These are phyloP conservation scores for Caloboletus inedulis DNA, from an alignment of 1,284 basidiomycete genomes.

Conservation along the genomic window DNA sequence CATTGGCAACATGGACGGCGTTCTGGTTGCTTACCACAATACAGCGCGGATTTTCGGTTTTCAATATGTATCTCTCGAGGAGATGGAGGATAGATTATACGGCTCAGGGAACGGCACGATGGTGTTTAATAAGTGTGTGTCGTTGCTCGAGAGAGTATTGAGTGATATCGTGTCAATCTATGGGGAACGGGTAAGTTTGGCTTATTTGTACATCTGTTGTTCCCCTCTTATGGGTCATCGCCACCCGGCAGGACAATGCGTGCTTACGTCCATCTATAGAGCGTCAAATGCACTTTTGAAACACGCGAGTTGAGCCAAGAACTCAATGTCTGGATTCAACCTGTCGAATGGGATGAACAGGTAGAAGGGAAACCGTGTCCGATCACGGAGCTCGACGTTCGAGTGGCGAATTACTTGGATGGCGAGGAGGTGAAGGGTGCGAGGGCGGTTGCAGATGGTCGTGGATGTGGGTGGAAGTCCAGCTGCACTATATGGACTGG, in stretches of 20 bases:
- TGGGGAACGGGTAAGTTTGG: constrained; percentile 56
- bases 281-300: constrained; percentile 60
- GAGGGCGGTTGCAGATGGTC: constrained; percentile 34
- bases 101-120: constrained; percentile 57
- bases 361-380: constrained; percentile 33
- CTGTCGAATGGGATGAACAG: constrained; percentile 45
- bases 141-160: constrained; percentile 69
- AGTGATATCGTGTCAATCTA: constrained; percentile 62
- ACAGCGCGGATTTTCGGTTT: constrained; percentile 89
- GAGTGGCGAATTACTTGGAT: constrained; percentile 35
- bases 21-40: constrained; percentile 94
- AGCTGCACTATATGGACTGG: background rate
- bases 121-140: constrained; percentile 77
- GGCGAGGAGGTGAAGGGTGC: constrained; percentile 33
- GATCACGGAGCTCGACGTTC: constrained; percentile 43
- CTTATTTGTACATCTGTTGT: background rate
- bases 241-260: background rate
- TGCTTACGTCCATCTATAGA: constrained; percentile 34
- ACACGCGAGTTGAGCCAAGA: constrained; percentile 41
- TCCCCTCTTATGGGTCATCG: background rate
- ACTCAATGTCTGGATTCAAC: constrained; percentile 68
- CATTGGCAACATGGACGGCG: constrained; percentile 97
- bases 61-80: constrained; percentile 85
- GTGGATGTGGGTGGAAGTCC: constrained; percentile 39
- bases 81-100: constrained; percentile 86